Evolutionary conservation across 768 basidiomycete species (phyloP), one percentile per base, ranked within the genome.

Genomic region (Podaxis rugospora): DNA sequence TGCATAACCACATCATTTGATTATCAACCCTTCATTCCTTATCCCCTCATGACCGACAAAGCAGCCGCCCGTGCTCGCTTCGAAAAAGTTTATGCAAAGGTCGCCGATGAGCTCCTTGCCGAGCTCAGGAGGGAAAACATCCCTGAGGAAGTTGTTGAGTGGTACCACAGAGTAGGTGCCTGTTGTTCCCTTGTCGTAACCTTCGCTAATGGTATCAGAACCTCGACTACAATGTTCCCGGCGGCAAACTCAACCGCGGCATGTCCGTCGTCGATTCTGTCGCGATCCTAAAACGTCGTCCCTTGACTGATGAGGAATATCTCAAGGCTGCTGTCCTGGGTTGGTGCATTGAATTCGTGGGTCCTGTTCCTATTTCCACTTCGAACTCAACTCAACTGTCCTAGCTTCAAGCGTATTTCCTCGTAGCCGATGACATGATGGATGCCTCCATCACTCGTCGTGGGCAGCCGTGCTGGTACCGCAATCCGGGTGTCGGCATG

Each of bases 401-500:
- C 16, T 21, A 96, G 93, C 84, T 99, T 6, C 96, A 98, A 88
- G 95, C 94, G 0, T 97, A 89, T 76, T 98, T 98, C 88, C 86
- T 98, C 59, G 93, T 97, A 59, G 84, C 93, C 3, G 93, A 99
- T 74, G 96, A 98, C 74, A 95, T 98, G 68, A 99, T 99, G 97
- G 96, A 99, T 71, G 73, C 82, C 18, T 93, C 91, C 51, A 89
- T 98, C 66, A 98, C 96, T 10, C 89, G 96, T 25, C 89, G 96
- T 9, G 88, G 90, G 3, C 95, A 97, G 74, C 90, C 95, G 1
- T 99, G 96, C 76, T 99, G 93, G 92, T 98, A 96, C 78, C 83
- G 80, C 61, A 66, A 76, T 23, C 77, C 77, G 2, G 67, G 72
- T 13, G 86, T 96, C 63, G 87, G 87, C 50, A 86, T 87, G 75